Percentiles rank a stretch among this genome's conserved stretches.
These are phyloP conservation scores for Beauveria caledonica DNA, from an alignment of 2,329 filamentous ascomycete genomes.

Conservation along the genomic window DNA sequence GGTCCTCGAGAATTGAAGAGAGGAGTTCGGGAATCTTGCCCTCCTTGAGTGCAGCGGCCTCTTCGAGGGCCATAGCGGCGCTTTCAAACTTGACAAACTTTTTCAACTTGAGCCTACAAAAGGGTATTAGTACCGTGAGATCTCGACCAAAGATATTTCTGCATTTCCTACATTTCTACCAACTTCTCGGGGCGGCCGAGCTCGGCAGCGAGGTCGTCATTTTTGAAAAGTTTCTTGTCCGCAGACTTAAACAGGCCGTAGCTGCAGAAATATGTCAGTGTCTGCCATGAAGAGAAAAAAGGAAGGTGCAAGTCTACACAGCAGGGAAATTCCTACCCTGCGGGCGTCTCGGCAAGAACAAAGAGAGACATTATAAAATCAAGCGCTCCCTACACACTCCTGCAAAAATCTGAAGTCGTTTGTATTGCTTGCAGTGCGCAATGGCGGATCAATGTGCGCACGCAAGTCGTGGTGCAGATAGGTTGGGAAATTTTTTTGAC, in stretches of 20 bases:
- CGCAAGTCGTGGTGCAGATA: constrained; percentile 23
- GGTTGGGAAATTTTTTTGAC: constrained; percentile 33
- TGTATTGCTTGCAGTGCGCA: constrained; percentile 29
- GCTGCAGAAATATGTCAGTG: constrained; percentile 42
- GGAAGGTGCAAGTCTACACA: background rate
- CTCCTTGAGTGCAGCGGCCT: constrained; percentile 81
- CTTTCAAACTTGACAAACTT: constrained; percentile 97
- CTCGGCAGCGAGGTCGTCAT: constrained; percentile 68
- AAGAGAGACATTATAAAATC: constrained; percentile 69
- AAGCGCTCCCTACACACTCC: constrained; percentile 23
- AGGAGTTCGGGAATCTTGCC: constrained; percentile 92
- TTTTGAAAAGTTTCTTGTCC: constrained; percentile 95
- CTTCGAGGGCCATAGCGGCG: constrained; percentile 80
- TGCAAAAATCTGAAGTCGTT: constrained; percentile 24
- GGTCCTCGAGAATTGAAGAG: constrained; percentile 69
- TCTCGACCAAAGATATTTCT: background rate
- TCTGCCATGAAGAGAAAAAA: background rate
- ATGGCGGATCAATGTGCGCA: constrained; percentile 28
- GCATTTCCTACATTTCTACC: constrained; percentile 66
- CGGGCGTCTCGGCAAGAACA: constrained; percentile 88
- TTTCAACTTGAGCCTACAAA: constrained; percentile 77
- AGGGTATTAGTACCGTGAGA: constrained; percentile 11
- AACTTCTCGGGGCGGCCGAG: constrained; percentile 75
- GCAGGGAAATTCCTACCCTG: constrained; percentile 46
- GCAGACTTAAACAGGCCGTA: constrained; percentile 98